Percentiles rank a stretch among this genome's conserved stretches.
Evolutionary conservation across 2,329 filamentous ascomycete species (phyloP).

Genomic region (Fusarium ramigenum): DNA sequence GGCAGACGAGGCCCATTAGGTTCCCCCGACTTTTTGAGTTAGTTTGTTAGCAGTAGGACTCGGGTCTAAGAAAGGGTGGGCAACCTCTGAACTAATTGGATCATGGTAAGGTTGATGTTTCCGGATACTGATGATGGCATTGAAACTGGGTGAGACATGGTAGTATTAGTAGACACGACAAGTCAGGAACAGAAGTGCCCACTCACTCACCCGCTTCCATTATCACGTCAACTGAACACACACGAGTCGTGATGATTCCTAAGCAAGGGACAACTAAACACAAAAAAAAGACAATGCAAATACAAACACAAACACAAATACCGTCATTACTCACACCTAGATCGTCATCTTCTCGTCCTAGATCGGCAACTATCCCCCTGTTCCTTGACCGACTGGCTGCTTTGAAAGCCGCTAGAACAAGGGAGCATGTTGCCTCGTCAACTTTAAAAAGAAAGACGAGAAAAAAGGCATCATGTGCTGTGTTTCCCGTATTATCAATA

Average conservation of each 20-base stretch:
- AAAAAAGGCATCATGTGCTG: neutral
- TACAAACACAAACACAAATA: constrained; percentile 6
- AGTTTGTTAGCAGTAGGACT: neutral
- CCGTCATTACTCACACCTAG: constrained; percentile 20
- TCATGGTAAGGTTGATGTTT: constrained; percentile 1
- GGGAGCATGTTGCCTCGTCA: constrained; percentile 22
- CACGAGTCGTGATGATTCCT: neutral
- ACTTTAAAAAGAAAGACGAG: constrained; percentile 2
- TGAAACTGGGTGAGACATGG: neutral
- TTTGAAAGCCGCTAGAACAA: constrained; percentile 13
- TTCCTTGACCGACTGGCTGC: constrained; percentile 1
- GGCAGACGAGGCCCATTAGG: neutral
- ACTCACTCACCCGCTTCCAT: neutral
- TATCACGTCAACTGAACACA: constrained; percentile 1
- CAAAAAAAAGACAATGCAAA: neutral
- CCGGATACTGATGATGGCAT: constrained; percentile 6
- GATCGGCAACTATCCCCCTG: constrained; percentile 15
- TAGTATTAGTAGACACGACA: neutral
- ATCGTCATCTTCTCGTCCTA: constrained; percentile 27
- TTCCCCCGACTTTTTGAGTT: constrained; percentile 11
- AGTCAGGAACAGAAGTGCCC: constrained; percentile 14
- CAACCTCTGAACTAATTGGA: constrained; percentile 3
- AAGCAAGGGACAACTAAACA: neutral
- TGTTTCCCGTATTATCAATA: neutral
- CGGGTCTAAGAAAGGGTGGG: constrained; percentile 2